phyloP scores from a whole-genome alignment of 192 early-diverging fungal genomes.

The Bifiguratus adelaidae region DNA sequence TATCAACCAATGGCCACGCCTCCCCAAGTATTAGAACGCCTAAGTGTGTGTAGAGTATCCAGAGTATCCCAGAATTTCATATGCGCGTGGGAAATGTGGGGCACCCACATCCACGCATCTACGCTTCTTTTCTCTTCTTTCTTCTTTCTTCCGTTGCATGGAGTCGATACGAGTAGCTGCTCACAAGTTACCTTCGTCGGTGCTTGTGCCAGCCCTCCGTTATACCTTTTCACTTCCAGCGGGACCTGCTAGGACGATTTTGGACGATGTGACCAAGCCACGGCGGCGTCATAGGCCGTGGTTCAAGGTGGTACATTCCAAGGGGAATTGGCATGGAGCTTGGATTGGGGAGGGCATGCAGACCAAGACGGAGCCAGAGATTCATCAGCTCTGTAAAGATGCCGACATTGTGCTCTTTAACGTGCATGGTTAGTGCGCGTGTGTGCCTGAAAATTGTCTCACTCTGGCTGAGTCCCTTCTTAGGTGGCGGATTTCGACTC shows the following conservation, averaged over 20 bases:
- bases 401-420: constrained; percentile 22
- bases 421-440: constrained; percentile 24
- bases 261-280: constrained; percentile 20
- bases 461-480: not conserved
- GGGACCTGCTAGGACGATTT: constrained; percentile 15
- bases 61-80: too few relatives aligned
- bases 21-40: too few relatives aligned
- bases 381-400: constrained; percentile 7
- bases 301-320: constrained; percentile 11
- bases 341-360: constrained; percentile 22
- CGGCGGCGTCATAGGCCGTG: constrained; percentile 17
- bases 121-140: too few relatives aligned
- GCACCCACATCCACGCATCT: too few relatives aligned
- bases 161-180: too few relatives aligned
- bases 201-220: too few relatives aligned
- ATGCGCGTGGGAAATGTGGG: too few relatives aligned
- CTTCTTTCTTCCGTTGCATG: too few relatives aligned
- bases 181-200: too few relatives aligned
- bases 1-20: too few relatives aligned
- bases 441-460: too few relatives aligned
- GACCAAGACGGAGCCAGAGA: not conserved
- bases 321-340: constrained; percentile 19
- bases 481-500: constrained; percentile 28
- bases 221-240: constrained; percentile 23
- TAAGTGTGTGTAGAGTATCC: too few relatives aligned